Conservation (phyloP, 2,329 filamentous ascomycete genomes). For the Dactylellina drechsleri region DNA sequence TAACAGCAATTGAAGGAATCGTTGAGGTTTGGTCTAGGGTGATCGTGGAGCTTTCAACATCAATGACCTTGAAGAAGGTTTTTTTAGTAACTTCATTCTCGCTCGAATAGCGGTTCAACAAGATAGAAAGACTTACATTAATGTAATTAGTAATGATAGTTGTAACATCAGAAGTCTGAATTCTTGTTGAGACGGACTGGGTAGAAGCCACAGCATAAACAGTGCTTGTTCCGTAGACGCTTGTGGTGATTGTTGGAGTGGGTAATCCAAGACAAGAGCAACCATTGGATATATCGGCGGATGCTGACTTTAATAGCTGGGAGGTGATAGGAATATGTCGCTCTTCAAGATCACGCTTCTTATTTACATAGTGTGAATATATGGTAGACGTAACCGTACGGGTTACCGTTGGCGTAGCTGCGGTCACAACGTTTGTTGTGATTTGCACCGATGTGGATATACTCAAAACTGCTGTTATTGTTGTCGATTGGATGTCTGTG, state of each 20-base stretch:
- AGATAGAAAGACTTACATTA: conserved; percentile 4
- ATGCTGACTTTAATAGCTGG: conserved; percentile 13
- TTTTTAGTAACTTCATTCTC: not conserved
- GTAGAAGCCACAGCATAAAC: conserved; percentile 15
- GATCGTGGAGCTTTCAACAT: conserved; percentile 16
- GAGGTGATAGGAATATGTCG: conserved; percentile 12
- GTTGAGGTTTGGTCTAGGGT: conserved; percentile 20
- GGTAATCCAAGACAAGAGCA: conserved; percentile 36
- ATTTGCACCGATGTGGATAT: conserved; percentile 7
- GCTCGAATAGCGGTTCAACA: not conserved
- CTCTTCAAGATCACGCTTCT: conserved; percentile 17
- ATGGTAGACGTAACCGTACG: conserved; percentile 19
- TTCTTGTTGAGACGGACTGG: conserved; percentile 16
- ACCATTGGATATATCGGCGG: conserved; percentile 24
- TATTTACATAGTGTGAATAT: not conserved
- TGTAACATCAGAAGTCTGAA: conserved; percentile 17
- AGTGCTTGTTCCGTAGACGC: conserved; percentile 6
- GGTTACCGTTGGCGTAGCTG: conserved; percentile 8
- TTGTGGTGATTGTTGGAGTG: conserved; percentile 24
- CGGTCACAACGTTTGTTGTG: conserved; percentile 13
- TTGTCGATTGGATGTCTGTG: conserved; percentile 17
- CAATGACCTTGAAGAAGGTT: conserved; percentile 5
- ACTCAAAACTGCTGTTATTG: conserved; percentile 23
- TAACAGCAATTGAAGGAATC: conserved; percentile 21
- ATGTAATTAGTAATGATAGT: conserved; percentile 23